Evolutionary conservation across 768 basidiomycete species (phyloP), one percentile per base, ranked within the genome.

Genomic region (Tulasnella sp.): DNA sequence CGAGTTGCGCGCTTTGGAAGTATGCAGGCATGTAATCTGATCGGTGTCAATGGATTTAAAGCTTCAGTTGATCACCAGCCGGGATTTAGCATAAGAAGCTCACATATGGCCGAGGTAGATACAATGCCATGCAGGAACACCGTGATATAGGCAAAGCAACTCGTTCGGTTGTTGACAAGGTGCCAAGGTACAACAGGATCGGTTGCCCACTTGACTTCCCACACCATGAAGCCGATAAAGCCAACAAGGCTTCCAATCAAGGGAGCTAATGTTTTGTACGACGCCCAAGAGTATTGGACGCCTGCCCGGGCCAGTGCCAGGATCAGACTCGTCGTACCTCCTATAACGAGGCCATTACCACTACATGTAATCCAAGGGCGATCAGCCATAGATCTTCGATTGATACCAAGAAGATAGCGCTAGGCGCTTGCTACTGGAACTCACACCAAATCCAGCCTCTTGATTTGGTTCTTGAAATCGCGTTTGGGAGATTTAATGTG

Each of bases 281-380:
- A 74, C 2, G 58, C 59, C 79, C 79, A 81, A 0, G 74, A 53
- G 60, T 72, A 75, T 0, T 65, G 63, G 24, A 73, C 66, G 2
- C 80, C 78, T 17, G 73, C 79, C 73, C 74, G 78, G 0, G 75
- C 78, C 10, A 81, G 66, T 0, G 66, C 76, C 31, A 79, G 66
- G 38, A 74, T 71, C 9, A 60, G 62, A 4, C 69, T 61, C 3
- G 66, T 66, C 1, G 76, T 70, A 5, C 71, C 68, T 0, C 68
- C 64, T 22, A 76, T 70, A 17, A 78, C 64, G 4, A 78, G 53
- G 2, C 70, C 42, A 53, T 76, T 77, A 29, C 77, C 77, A n/a
- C 45, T 48, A 27, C n/a, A 19, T 5, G 5, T 38, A 5, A 38
- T 7, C 5, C 15, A 19, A 48, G 45, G 5, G n/a, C n/a, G 45